Evolutionary conservation across 2,329 filamentous ascomycete genomes (phyloP), one percentile per base, ranked within the genome.

Genomic region (Colletotrichum coccodes): DNA sequence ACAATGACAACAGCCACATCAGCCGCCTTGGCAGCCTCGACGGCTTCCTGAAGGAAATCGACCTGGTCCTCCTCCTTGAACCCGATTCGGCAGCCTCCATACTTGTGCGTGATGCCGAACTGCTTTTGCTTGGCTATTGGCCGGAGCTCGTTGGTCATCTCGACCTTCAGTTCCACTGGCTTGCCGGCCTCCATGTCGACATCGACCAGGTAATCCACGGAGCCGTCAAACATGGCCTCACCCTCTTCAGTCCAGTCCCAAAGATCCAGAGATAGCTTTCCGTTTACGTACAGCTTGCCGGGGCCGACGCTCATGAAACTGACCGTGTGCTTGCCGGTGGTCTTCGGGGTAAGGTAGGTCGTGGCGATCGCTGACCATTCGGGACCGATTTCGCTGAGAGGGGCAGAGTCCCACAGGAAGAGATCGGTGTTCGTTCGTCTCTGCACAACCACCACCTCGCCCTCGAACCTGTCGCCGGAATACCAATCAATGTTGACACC

Each of bases 171-270:
- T 70, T 91, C 86, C 30, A 91, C 84, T 0, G 89, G 82, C 69
- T 87, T 85, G 59, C 86, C 85, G 14, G 86, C 89, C 73, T 87
- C 82, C 78, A 92, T 87, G 21, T 87, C 81, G 9, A 90, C 82
- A 0, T 89, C 85, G 59, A 90, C 87, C 32, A 91, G 82, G 60
- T 90, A 87, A 73, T 92, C 90, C 62, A 89, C 79, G 0, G 89
- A 92, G 16, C 89, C 89, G 44, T 90, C 90, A 73, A 92, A 92
- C 90, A 92, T 92, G 32, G 90, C 89, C 76, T 92, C 90, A 26
- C 90, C 89, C 71, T 90, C 86, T 70, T 91, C 89, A 0, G 86
- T 90, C 90, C 90, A 92, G 72, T 92, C 82, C 90, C 90, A 92
- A 3, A 91, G 84, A 71, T 92, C 89, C 49, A 91, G 85, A 21